phyloP scores from a whole-genome alignment of 2,329 filamentous ascomycete species.

The Sclerotinia sclerotiorum region DNA sequence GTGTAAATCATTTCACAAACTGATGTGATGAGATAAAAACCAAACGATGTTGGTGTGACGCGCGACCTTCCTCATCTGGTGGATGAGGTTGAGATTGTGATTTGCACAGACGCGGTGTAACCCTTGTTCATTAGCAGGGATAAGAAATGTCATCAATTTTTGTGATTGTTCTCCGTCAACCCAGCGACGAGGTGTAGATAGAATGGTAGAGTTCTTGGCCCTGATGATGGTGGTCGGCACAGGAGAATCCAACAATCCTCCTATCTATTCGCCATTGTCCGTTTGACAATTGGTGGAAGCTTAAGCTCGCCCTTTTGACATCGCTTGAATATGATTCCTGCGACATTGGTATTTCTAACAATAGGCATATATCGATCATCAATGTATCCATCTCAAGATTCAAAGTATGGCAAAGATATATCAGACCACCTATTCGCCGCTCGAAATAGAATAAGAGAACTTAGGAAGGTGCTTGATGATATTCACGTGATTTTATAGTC shows the following conservation, averaged over 20 bases:
- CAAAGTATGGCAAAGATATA: not conserved
- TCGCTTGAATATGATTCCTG: not conserved
- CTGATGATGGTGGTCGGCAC: not conserved
- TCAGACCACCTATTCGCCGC: not conserved
- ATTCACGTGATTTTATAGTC: not conserved
- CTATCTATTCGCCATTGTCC: not conserved
- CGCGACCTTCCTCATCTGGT: slow-evolving; percentile 17
- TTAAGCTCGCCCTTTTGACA: not conserved
- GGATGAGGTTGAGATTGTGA: not conserved
- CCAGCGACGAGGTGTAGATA: not conserved
- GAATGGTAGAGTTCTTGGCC: not conserved
- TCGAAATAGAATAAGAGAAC: not conserved
- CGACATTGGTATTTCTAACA: not conserved
- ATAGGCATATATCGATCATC: not conserved
- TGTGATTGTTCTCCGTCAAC: not conserved
- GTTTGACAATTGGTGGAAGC: not conserved
- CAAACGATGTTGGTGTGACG: slow-evolving; percentile 12
- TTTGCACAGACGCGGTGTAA: slow-evolving; percentile 7
- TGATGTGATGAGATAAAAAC: not conserved
- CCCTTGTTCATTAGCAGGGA: not conserved
- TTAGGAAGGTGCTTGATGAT: not conserved
- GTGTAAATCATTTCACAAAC: not conserved
- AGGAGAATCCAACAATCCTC: not conserved
- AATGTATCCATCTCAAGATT: not conserved
- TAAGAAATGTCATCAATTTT: not conserved